Evolutionary conservation across 2,329 filamentous ascomycete genomes (phyloP), one percentile per base, ranked within the genome.

Genomic region (Nectriaceae sp.): DNA sequence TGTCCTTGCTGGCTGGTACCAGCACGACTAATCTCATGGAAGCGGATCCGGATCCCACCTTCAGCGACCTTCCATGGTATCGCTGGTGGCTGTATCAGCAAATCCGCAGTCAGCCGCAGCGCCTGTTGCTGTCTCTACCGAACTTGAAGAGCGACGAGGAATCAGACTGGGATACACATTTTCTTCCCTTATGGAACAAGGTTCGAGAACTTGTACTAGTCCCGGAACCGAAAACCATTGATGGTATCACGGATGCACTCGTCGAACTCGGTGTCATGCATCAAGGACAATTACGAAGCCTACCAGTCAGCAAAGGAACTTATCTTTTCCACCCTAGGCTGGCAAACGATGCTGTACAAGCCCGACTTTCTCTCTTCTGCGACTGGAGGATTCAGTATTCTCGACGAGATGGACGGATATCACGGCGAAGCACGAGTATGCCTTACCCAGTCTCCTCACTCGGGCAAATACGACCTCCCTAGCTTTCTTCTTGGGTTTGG

Each of bases 331-430:
- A 33, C 20, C 24, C 22, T 42, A 11, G 40, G 40, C n/a, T 42
- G 40, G 40, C 21, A 42, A 16, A 31, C 40, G 11, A 42, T 42
- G 40, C 21, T 42, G 11, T 42, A 42, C 24, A 31, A 42, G 24
- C 40, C 40, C 40, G 16, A 41, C 22, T 3, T 41, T 26, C 22
- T 26, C 39, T 26, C 20, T 19, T 22, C 4, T 26, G 16, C 21
- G 20, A 13, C 20, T 29, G 39, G 21, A 41, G 40, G 20, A 33
- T 42, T 42, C 24, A 42, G 31, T 11, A 10, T 42, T 20, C 40
- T 33, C 40, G 40, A 42, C 29, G 24, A 42, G 40, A 31, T 42
- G 24, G 40, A 31, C 24, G 26, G 21, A 31, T 20, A 42, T 16
- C 24, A 33, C 8, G 24, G 24, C 24, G 24, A 29, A 29, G 24